phyloP scores from a whole-genome alignment of 768 basidiomycete species.

The Heimioporus sp. region DNA sequence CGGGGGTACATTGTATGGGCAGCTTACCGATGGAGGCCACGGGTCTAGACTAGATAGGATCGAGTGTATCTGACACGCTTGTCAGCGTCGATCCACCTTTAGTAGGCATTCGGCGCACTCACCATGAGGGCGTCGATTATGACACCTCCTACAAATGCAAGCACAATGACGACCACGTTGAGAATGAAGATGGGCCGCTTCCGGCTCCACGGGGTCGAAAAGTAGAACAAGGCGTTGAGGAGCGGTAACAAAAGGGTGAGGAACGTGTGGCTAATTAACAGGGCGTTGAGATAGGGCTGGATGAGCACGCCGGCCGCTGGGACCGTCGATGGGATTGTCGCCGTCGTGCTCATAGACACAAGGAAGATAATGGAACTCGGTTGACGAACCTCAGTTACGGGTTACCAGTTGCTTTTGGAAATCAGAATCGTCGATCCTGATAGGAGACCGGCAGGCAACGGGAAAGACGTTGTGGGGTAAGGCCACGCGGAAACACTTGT shows the following conservation, averaged over 20 bases:
- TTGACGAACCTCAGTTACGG: too few species aligned
- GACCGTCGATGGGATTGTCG: not conserved
- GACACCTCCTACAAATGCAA: conserved; percentile 20
- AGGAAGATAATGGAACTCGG: not conserved
- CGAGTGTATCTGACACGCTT: conserved; percentile 22
- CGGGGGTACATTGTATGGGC: not conserved
- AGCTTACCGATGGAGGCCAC: conserved; percentile 20
- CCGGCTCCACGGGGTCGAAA: conserved; percentile 25
- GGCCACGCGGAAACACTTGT: too few species aligned
- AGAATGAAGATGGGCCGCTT: conserved; percentile 28
- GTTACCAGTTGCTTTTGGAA: too few species aligned
- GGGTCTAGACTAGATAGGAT: conserved; percentile 23
- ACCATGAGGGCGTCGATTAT: conserved; percentile 23
- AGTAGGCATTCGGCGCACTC: not conserved
- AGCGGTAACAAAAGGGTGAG: conserved; percentile 30
- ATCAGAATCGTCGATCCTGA: too few species aligned
- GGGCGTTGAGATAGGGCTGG: conserved; percentile 18
- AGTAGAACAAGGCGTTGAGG: conserved; percentile 29
- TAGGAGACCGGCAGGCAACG: too few species aligned
- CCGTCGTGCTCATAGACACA: conserved; percentile 15
- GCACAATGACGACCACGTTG: conserved; percentile 20
- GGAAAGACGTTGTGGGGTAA: too few species aligned
- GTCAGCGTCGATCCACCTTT: not conserved
- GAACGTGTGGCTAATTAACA: conserved; percentile 32
- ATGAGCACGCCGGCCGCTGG: conserved; percentile 7